Evolutionary conservation across 495 filamentous ascomycete genomes (phyloP).

Genomic region (Hyaloscypha variabilis): DNA sequence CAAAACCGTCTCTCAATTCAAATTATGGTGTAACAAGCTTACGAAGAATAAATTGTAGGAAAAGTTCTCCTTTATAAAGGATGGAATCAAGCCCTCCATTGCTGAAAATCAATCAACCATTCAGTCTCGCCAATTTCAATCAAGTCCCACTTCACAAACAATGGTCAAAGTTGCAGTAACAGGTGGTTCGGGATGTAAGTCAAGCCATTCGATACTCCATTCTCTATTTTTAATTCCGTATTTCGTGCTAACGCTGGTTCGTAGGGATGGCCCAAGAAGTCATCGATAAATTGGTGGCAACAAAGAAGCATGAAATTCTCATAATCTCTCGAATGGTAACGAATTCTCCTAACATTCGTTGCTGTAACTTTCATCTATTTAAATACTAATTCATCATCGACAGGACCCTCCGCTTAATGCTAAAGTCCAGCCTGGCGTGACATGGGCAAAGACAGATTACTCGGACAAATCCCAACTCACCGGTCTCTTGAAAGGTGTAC

Average conservation of each 20-base stretch:
- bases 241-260: background rate
- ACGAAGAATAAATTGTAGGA: too few species aligned
- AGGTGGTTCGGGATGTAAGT: slow-evolving; percentile 16
- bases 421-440: slow-evolving; percentile 25
- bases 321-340: slow-evolving; percentile 14
- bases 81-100: too few species aligned
- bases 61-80: too few species aligned
- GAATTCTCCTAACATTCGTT: background rate
- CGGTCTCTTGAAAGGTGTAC: slow-evolving; percentile 44
- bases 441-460: slow-evolving; percentile 49
- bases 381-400: too few species aligned
- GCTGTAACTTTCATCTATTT: too few species aligned
- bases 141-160: background rate
- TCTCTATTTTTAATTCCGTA: background rate
- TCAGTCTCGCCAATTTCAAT: too few species aligned
- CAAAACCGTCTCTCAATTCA: background rate
- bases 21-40: too few species aligned
- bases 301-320: slow-evolving; percentile 9
- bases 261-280: slow-evolving; percentile 13
- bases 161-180: slow-evolving; percentile 20
- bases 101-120: too few species aligned
- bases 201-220: too few species aligned
- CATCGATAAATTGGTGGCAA: slow-evolving; percentile 3
- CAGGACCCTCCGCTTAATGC: slow-evolving; percentile 28
- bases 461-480: slow-evolving; percentile 38